Percentiles rank a stretch among this genome's conserved stretches.
phyloP scores from a whole-genome alignment of 495 filamentous ascomycete species.

The Podospora australis region DNA sequence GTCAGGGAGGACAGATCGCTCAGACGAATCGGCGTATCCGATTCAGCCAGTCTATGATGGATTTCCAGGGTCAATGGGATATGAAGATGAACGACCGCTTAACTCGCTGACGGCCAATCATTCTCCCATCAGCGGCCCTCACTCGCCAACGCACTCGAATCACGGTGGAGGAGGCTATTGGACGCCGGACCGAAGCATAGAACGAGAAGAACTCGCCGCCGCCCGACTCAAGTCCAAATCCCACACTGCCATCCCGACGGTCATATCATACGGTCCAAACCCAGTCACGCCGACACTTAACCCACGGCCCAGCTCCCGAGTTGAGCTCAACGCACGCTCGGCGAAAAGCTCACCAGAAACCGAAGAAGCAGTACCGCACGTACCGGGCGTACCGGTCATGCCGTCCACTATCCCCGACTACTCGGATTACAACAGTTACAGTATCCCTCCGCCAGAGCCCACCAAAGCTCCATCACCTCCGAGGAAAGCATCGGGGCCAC shows the following conservation, averaged over 20 bases:
- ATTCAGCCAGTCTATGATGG: constrained; percentile 28
- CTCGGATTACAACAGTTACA: constrained; percentile 11
- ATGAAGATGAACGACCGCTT: constrained; percentile 26
- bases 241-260: constrained; percentile 11
- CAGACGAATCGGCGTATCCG: constrained; percentile 23
- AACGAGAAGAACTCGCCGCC: constrained; percentile 25
- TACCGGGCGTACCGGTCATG: constrained; percentile 15
- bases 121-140: constrained; percentile 2
- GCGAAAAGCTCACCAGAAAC: constrained; percentile 16
- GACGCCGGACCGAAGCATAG: constrained; percentile 16
- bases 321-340: constrained; percentile 8
- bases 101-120: constrained; percentile 8
- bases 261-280: constrained; percentile 29
- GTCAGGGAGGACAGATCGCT: no score
- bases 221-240: constrained; percentile 24
- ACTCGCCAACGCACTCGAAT: constrained; percentile 17
- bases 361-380: constrained; percentile 13
- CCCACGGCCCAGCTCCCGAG: constrained; percentile 16
- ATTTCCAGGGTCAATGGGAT: constrained; percentile 29
- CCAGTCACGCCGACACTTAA: constrained; percentile 28
- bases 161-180: constrained; percentile 9
- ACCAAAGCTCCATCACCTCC: constrained; percentile 10
- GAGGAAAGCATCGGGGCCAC: constrained; percentile 8
- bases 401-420: constrained; percentile 18
- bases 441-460: constrained; percentile 9